Evolutionary conservation across 768 basidiomycete genomes (phyloP).

Genomic region (Galerina marginata): DNA sequence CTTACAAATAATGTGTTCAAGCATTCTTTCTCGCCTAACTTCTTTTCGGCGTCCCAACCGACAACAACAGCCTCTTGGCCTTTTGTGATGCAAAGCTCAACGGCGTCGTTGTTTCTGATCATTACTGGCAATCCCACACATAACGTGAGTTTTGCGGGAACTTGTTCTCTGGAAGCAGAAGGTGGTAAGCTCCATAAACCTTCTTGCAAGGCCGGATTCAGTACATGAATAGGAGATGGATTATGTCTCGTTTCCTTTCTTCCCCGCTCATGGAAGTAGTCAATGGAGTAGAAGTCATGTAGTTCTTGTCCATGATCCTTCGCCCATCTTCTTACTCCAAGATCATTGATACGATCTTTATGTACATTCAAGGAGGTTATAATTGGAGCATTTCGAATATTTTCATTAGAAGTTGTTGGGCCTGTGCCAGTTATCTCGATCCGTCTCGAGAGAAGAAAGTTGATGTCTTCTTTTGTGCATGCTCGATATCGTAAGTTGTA

Average conservation of each 20-base stretch:
- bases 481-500: slow-evolving; percentile 29
- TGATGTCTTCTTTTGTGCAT: slow-evolving; percentile 39
- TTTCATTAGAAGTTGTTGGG: slow-evolving; percentile 13
- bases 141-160: slow-evolving; percentile 33
- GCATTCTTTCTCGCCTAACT: neutral
- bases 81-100: slow-evolving; percentile 38
- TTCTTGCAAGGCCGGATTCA: slow-evolving; percentile 14
- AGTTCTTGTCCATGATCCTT: slow-evolving; percentile 29
- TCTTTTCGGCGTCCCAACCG: slow-evolving; percentile 24
- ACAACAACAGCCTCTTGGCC: slow-evolving; percentile 35
- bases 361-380: slow-evolving; percentile 37
- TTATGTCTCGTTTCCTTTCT: neutral
- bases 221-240: neutral
- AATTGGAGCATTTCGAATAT: slow-evolving; percentile 36
- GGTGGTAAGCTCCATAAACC: slow-evolving; percentile 29
- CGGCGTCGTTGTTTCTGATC: slow-evolving; percentile 36
- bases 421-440: slow-evolving; percentile 16
- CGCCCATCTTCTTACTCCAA: slow-evolving; percentile 35
- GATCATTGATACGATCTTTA: slow-evolving; percentile 37
- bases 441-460: slow-evolving; percentile 26
- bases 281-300: slow-evolving; percentile 25
- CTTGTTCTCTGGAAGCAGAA: slow-evolving; percentile 23
- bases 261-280: neutral
- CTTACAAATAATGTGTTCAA: neutral
- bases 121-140: slow-evolving; percentile 40